Conservation (phyloP, 164 flowering plant species). For the Nymphaea thermarum region DNA sequence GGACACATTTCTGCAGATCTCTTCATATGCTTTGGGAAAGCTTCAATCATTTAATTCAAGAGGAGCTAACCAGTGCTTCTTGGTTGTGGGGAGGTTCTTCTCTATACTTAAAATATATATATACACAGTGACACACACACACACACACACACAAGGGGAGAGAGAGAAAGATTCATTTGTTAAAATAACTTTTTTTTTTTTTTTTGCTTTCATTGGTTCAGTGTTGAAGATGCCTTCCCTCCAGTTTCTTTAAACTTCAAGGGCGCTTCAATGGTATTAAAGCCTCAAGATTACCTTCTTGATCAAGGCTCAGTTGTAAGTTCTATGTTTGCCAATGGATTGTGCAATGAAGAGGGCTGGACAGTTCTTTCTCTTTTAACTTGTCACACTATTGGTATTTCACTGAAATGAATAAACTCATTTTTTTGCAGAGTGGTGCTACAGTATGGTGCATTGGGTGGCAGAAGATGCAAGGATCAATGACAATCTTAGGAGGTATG, state of each 20-base stretch:
- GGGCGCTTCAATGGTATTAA: conserved; percentile 67
- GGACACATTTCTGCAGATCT: not conserved
- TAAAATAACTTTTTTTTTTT: no score
- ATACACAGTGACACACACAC: not conserved
- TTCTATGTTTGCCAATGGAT: conserved; percentile 4
- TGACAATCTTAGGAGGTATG: conserved; percentile 90
- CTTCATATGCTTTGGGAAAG: not conserved
- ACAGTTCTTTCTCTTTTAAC: no score
- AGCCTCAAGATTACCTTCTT: conserved; percentile 67
- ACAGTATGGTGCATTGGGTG: conserved; percentile 91
- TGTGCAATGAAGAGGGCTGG: not conserved
- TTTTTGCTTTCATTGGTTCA: conserved; percentile 14
- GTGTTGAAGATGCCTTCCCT: conserved; percentile 60
- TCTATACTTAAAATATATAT: not conserved
- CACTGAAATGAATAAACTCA: not conserved
- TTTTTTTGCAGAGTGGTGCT: conserved; percentile 41
- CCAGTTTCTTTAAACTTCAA: conserved; percentile 63
- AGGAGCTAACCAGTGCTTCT: not conserved
- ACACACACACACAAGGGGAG: not conserved
- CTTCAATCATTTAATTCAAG: not conserved
- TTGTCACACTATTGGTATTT: no score
- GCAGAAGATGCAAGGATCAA: conserved; percentile 56
- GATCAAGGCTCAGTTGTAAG: conserved; percentile 51
- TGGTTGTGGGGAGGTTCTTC: not conserved
- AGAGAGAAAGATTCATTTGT: no score